Evolutionary conservation across 179 eudicot genomes (phyloP), one percentile per base, ranked within the genome.

Genomic region (Spinacia oleracea): DNA sequence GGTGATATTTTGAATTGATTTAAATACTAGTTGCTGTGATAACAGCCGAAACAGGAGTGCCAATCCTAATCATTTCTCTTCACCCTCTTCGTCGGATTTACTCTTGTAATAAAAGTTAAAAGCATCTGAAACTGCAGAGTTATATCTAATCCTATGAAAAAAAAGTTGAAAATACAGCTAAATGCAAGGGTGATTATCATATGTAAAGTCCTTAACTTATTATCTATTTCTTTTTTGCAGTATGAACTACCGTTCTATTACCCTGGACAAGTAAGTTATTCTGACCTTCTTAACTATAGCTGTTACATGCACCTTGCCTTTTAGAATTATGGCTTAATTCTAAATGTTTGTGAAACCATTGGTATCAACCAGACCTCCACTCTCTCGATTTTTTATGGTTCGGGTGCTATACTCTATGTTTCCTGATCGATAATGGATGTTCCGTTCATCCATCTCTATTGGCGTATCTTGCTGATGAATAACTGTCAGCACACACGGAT

Each of bases 201-300:
- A 25, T 45, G 76, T n/a, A 75, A 72, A 66, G 76, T 63, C 48
- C 34, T 73, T 75, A 68, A 76, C 83, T 81, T 53, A 67, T 65
- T 46, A 0, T 29, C 69, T 56, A 35, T 73, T 85, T 74, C 43
- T 51, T 77, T 43, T 27, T 76, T 90, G 97, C 92, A 96, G 99
- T 96, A 91, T 84, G 99, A 96, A 81, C 92, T 96, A 72, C 99
- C 99, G 68, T 96, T 93, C 81, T 96, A 93, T 78, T 96, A 96
- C 81, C 98, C 99, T 7, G 99, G 98, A 78, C 98, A 93, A 86
- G 99, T 93, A 91, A 89, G 93, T 84, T 78, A n/a, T 73, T 79
- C 55, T 53, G 23, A 66, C 70, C 74, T 38, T 74, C 7, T 16
- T 71, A 18, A 31, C 35, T 70, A n/a, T 70, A 72, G 14, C 31